Evolutionary conservation across 108 stramenopile species (phyloP).

Genomic region (Cyclostephanos tholiformis): DNA sequence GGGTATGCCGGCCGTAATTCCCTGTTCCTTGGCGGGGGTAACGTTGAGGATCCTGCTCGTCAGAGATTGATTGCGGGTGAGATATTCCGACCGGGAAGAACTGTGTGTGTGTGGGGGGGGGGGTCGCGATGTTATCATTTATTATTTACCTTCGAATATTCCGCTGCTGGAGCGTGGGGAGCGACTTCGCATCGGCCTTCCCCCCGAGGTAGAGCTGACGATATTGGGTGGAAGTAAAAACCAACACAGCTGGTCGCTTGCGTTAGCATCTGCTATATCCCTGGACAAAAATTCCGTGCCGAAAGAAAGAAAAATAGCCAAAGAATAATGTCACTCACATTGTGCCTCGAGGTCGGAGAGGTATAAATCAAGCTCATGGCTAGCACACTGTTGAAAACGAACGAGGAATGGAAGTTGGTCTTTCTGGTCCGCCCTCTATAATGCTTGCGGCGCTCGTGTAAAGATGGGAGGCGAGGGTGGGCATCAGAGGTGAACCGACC

Average conservation of each 20-base stretch:
- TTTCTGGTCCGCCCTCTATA: not conserved
- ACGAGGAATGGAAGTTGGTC: no score
- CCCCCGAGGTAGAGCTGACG: constrained; percentile 67
- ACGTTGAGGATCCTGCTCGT: constrained; percentile 62
- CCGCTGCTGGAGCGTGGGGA: constrained; percentile 49
- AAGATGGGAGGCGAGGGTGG: no score
- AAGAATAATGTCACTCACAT: constrained; percentile 6
- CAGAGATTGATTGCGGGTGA: not conserved
- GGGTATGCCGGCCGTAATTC: constrained; percentile 74
- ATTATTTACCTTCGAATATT: constrained; percentile 46
- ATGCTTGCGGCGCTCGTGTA: no score
- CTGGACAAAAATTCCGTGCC: not conserved
- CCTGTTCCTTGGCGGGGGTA: constrained; percentile 69
- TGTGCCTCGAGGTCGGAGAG: constrained; percentile 38
- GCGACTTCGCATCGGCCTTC: constrained; percentile 64
- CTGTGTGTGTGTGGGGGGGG: no score
- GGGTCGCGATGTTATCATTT: not conserved
- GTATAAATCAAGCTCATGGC: constrained; percentile 49
- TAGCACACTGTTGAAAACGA: not conserved
- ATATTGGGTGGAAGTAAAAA: not conserved
- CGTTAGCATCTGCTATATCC: not conserved
- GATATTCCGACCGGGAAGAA: not conserved
- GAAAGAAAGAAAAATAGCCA: not conserved
- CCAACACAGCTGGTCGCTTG: constrained; percentile 8
- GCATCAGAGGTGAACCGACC: no score